Evolutionary conservation across 176 grass and related monocot species (phyloP).

Genomic region (Phoenix roebelenii): DNA sequence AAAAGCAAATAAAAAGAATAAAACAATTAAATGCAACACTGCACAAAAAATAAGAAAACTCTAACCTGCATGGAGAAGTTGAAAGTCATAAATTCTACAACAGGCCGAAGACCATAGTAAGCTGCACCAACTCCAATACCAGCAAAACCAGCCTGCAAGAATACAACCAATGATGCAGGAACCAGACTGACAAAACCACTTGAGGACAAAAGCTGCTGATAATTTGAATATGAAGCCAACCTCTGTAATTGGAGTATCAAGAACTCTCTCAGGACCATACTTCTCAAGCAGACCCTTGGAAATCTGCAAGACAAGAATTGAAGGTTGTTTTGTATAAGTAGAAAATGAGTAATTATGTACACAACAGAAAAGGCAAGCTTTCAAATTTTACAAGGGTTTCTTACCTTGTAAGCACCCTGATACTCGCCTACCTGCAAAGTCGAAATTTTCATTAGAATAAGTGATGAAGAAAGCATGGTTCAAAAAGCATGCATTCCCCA

Average conservation of each 20-base stretch:
- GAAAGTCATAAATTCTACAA: constrained; percentile 96
- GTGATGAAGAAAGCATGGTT: neutral
- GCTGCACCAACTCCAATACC: constrained; percentile 95
- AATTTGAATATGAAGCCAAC: constrained; percentile 19
- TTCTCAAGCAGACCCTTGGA: constrained; percentile 92
- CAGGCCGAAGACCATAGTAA: constrained; percentile 81
- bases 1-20: constrained; percentile 2
- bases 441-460: constrained; percentile 12
- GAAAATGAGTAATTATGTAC: constrained; percentile 1
- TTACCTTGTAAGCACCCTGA: constrained; percentile 96
- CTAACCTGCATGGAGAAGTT: constrained; percentile 98
- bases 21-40: constrained; percentile 9
- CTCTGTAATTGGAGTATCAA: constrained; percentile 98
- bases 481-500: neutral
- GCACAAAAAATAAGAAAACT: constrained; percentile 4
- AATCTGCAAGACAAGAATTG: constrained; percentile 43
- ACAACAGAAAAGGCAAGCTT: constrained; percentile 6
- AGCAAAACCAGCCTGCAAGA: constrained; percentile 80
- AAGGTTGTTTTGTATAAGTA: constrained; percentile 16
- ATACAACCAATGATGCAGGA: constrained; percentile 9
- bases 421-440: constrained; percentile 89
- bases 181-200: too few relatives aligned
- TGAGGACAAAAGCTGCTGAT: too few relatives aligned
- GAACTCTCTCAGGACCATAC: constrained; percentile 97
- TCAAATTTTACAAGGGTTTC: constrained; percentile 7